Conservation (phyloP, 768 basidiomycete genomes). For the Artomyces pyxidatus region DNA sequence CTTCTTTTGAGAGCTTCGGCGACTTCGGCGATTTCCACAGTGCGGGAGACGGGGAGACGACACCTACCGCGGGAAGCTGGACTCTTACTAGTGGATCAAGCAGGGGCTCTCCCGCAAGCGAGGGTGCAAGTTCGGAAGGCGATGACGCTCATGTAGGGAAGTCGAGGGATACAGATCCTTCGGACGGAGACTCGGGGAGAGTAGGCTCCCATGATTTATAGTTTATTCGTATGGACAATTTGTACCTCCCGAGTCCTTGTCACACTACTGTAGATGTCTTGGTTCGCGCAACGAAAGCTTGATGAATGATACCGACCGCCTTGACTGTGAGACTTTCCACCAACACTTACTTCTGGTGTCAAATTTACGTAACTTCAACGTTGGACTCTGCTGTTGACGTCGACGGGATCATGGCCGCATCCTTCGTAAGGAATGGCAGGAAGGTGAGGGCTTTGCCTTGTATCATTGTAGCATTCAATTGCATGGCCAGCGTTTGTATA, state of each 20-base stretch:
- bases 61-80: constrained; percentile 66
- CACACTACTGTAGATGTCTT: no score
- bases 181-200: background rate
- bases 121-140: constrained; percentile 9
- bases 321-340: no score
- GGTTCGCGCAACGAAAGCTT: no score
- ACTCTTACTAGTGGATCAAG: constrained; percentile 43
- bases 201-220: no score
- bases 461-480: background rate
- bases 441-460: constrained; percentile 3
- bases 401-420: constrained; percentile 4
- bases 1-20: constrained; percentile 53
- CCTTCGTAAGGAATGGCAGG: constrained; percentile 12
- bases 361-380: background rate
- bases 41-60: constrained; percentile 39
- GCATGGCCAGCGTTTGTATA: constrained; percentile 23
- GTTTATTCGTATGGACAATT: no score
- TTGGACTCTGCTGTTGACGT: no score
- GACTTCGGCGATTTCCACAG: constrained; percentile 77
- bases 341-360: no score
- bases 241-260: no score
- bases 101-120: constrained; percentile 10
- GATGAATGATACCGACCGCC: no score
- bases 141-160: background rate
- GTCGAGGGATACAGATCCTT: background rate